These are phyloP conservation scores for Neodidymelliopsis sp. DNA, from an alignment of 2,329 filamentous ascomycete genomes.

Conservation along the genomic window DNA sequence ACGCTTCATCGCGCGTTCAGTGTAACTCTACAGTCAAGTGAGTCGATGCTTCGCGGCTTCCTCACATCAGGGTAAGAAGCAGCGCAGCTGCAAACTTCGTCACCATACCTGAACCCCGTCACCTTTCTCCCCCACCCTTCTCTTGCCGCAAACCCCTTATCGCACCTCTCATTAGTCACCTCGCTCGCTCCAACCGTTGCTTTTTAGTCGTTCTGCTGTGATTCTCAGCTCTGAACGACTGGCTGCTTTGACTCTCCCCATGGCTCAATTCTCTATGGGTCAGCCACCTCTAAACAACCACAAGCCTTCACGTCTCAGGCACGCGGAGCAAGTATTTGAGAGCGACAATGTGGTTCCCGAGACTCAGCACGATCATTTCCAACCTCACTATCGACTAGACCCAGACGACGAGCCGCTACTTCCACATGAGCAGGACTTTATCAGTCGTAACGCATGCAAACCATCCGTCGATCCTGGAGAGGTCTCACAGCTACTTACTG, in stretches of 20 bases:
- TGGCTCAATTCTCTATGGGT: constrained; percentile 23
- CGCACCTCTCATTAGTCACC: neutral
- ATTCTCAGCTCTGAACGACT: neutral
- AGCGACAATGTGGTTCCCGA: constrained; percentile 29
- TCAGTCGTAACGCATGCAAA: too few relatives aligned
- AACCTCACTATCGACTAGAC: neutral
- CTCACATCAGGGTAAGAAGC: constrained; percentile 21
- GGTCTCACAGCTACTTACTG: too few relatives aligned
- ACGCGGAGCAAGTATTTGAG: constrained; percentile 29
- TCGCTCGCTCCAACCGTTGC: neutral
- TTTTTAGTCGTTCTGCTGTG: neutral
- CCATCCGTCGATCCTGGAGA: too few relatives aligned
- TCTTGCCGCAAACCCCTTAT: neutral
- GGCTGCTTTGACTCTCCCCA: constrained; percentile 6
- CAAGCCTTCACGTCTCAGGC: constrained; percentile 31
- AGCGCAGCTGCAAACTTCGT: constrained; percentile 18
- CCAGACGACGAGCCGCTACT: neutral
- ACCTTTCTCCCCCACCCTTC: neutral
- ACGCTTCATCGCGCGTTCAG: neutral
- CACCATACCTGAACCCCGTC: constrained; percentile 1
- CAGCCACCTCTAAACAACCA: constrained; percentile 11
- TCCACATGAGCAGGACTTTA: too few relatives aligned
- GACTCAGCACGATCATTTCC: constrained; percentile 23
- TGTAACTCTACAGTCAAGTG: neutral
- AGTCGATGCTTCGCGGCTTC: constrained; percentile 21